Evolutionary conservation across 1,139 yeast genomes (phyloP).

Genomic region (Saccharomyces hybrid): DNA sequence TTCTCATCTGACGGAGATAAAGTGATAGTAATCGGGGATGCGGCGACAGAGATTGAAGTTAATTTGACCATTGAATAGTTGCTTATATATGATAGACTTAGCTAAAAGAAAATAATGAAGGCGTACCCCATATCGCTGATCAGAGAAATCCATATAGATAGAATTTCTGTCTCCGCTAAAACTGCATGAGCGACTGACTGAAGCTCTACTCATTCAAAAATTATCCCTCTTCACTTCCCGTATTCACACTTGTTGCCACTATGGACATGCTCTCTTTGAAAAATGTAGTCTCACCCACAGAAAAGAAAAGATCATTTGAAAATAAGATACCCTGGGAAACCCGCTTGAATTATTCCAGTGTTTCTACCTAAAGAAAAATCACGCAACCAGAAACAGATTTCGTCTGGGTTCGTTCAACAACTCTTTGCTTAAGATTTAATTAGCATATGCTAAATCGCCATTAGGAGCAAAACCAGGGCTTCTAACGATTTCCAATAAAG

Average conservation of each 20-base stretch:
- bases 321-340: no score
- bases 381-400: no score
- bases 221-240: neutral
- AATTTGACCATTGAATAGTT: neutral
- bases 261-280: neutral
- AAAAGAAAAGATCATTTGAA: neutral
- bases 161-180: neutral
- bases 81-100: neutral
- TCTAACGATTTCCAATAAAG: no score
- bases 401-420: no score
- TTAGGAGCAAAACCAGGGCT: no score
- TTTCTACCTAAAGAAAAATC: no score
- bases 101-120: neutral
- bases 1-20: conserved; percentile 4
- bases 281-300: neutral
- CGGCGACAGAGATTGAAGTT: neutral
- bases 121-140: neutral
- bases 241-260: neutral
- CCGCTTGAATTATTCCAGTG: no score
- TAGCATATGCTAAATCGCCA: no score
- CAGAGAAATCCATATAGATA: neutral
- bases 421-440: no score
- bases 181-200: neutral
- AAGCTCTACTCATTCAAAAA: neutral
- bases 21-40: neutral